Evolutionary conservation across 176 grass and related monocot species (phyloP), one percentile per base, ranked within the genome.

Genomic region (Tuctoria greenei): DNA sequence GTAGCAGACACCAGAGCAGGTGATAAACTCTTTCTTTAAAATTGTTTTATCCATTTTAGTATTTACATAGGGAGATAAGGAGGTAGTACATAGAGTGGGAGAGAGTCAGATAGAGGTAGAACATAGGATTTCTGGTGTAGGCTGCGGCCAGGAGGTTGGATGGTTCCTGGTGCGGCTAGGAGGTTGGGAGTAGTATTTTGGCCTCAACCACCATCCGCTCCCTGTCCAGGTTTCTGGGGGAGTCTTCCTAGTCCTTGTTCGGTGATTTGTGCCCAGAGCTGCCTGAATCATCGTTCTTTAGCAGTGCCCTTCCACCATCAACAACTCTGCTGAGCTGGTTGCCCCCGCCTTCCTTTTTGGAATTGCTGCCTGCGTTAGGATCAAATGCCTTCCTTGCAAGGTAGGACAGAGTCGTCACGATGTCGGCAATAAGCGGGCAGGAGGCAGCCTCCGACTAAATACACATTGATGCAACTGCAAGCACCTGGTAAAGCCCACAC

Each of bases 171-270:
- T n/a, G n/a, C n/a, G n/a, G n/a, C n/a, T n/a, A n/a, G n/a, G n/a
- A n/a, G n/a, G n/a, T n/a, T n/a, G n/a, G n/a, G n/a, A n/a, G n/a
- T n/a, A n/a, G n/a, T n/a, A 90, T 87, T 75, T 86, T 99, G n/a
- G 95, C 95, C 82, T 99, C 95, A 0, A 91, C 95, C 72, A 99
- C 91, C 71, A 89, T 86, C 55, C 82, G 79, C 80, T 99, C 95
- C 83, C 95, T 82, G 61, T 99, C 87, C 42, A 71, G 56, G 23
- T 89, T 86, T 15, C 75, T 83, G 5, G 88, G 86, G 10, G 87
- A 89, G 62, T 86, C 84, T 0, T 80, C 80, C 75, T 27, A 49
- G 8, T 89, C 81, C 24, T 70, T 68, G 72, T 70, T 82, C 8
- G 66, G 65, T 0, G 82, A 86, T 23, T 82, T 81, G 67, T 69